These are phyloP conservation scores for Yamadazyma blattariae DNA, from an alignment of 1,139 yeast genomes.

Conservation along the genomic window DNA sequence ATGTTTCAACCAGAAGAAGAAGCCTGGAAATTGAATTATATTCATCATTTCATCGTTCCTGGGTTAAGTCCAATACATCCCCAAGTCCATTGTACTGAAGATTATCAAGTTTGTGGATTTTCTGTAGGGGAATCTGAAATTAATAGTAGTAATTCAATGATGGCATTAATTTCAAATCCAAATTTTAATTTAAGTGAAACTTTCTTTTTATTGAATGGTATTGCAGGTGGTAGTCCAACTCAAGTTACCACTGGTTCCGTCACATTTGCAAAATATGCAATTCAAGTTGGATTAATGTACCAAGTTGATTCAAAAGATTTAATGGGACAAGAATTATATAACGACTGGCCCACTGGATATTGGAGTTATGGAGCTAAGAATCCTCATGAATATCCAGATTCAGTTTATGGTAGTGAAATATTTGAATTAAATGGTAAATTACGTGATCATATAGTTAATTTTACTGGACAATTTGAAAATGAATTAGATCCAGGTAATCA, in stretches of 20 bases:
- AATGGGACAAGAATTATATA: constrained; percentile 47
- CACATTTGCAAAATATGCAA: constrained; percentile 59
- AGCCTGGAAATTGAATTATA: constrained; percentile 50
- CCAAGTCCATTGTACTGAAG: constrained; percentile 50
- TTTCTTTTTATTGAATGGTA: constrained; percentile 63
- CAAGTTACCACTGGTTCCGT: constrained; percentile 52
- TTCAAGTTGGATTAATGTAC: constrained; percentile 61
- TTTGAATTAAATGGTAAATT: constrained; percentile 60
- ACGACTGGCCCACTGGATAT: constrained; percentile 62
- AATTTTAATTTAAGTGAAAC: constrained; percentile 57
- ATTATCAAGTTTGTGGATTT: constrained; percentile 56
- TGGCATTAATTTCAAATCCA: constrained; percentile 54
- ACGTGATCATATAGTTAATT: constrained; percentile 54
- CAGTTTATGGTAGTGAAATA: constrained; percentile 63
- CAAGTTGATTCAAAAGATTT: constrained; percentile 46
- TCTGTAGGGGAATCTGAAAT: constrained; percentile 71
- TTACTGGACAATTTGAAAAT: constrained; percentile 41
- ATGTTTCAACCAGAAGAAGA: constrained; percentile 56
- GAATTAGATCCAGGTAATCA: constrained; percentile 44
- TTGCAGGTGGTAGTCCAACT: constrained; percentile 62
- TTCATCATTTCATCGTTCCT: constrained; percentile 55
- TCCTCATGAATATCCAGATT: constrained; percentile 51
- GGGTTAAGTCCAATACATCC: constrained; percentile 66
- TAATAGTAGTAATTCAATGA: constrained; percentile 61
- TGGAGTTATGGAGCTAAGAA: constrained; percentile 52